These are phyloP conservation scores for Magnusiomyces suaveolens DNA, from an alignment of 1,139 yeast species.

Conservation along the genomic window DNA sequence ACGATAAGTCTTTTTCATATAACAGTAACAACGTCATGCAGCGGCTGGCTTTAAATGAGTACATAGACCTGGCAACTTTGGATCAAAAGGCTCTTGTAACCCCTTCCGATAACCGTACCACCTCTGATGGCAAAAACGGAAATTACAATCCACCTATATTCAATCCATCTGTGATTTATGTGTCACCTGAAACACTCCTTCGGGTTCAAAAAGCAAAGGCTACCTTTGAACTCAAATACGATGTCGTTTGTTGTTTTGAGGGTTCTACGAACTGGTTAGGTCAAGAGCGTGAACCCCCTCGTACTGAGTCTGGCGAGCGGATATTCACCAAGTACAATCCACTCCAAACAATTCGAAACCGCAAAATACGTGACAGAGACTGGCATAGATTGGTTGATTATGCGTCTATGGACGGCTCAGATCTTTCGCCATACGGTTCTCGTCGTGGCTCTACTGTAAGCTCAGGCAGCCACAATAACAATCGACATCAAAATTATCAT, in stretches of 20 bases:
- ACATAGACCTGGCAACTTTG: neutral
- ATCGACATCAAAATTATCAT: neutral
- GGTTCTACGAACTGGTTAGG: constrained; percentile 1
- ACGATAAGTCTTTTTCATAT: neutral
- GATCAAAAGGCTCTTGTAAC: too few species aligned
- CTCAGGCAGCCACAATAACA: neutral
- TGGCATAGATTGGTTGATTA: neutral
- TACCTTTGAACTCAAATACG: constrained; percentile 1
- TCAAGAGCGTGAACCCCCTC: constrained; percentile 1
- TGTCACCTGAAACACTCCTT: constrained; percentile 4
- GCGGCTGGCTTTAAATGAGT: neutral
- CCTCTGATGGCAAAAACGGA: neutral
- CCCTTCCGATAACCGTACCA: too few species aligned
- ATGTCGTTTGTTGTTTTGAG: neutral
- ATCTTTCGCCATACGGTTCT: neutral
- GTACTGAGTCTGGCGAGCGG: constrained; percentile 1
- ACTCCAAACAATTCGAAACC: constrained; percentile 5
- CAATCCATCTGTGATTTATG: neutral
- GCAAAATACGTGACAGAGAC: neutral
- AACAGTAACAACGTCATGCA: neutral
- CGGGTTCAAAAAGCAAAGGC: constrained; percentile 4
- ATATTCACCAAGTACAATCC: constrained; percentile 6
- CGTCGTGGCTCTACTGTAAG: neutral
- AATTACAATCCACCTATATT: too few species aligned
- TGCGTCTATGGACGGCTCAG: neutral